These are phyloP conservation scores for Collybiopsis luxurians DNA, from an alignment of 768 basidiomycete species.

Conservation along the genomic window DNA sequence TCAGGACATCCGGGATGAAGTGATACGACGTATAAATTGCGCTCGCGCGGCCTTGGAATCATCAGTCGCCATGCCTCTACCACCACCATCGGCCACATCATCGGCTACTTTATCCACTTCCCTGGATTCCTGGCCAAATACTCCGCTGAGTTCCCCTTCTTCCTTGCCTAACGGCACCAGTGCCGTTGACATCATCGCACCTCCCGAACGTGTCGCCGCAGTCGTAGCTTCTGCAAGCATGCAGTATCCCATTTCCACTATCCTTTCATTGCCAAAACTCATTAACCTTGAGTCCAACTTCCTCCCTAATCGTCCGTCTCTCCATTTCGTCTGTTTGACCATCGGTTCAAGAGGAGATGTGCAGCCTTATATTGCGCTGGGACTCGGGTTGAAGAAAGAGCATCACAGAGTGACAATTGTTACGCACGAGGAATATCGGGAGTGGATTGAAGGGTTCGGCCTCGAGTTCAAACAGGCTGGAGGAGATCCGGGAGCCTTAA, in stretches of 20 bases:
- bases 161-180: constrained; percentile 18
- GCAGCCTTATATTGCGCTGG: constrained; percentile 60
- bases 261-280: constrained; percentile 37
- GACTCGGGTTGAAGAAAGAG: constrained; percentile 42
- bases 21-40: constrained; percentile 31
- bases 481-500: constrained; percentile 66
- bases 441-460: constrained; percentile 57
- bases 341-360: constrained; percentile 69
- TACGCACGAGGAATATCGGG: constrained; percentile 54
- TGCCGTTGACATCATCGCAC: constrained; percentile 40
- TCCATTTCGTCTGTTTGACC: constrained; percentile 61
- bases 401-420: constrained; percentile 55
- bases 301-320: constrained; percentile 24
- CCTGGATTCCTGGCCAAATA: not conserved
- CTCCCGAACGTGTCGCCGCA: constrained; percentile 39
- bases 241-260: constrained; percentile 23
- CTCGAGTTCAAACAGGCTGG: constrained; percentile 60
- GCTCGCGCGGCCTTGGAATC: constrained; percentile 10
- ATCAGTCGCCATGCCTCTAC: not conserved
- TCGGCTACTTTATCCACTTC: not conserved
- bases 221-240: constrained; percentile 26
- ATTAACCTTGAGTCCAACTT: constrained; percentile 43
- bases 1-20: constrained; percentile 39
- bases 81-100: not conserved
- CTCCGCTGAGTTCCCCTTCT: not conserved